Conservation (phyloP, 495 filamentous ascomycete species). For the Aspergillus biplanus region DNA sequence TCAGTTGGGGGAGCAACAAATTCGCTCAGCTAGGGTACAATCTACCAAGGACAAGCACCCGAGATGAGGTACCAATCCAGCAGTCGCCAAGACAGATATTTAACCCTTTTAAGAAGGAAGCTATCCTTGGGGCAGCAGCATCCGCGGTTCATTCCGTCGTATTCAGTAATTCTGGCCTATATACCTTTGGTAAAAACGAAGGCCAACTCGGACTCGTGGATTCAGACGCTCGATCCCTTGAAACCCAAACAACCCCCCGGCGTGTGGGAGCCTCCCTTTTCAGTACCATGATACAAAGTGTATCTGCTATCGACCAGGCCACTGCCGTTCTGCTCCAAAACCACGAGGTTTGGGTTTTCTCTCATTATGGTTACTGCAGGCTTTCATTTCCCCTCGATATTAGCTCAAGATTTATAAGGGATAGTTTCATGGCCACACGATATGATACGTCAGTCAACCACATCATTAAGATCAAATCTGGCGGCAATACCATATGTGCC, state of each 20-base stretch:
- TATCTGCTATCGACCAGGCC: conserved; percentile 88
- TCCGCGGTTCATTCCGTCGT: conserved; percentile 91
- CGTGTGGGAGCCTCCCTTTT: conserved; percentile 89
- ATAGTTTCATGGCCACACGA: conserved; percentile 66
- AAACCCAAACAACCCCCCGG: conserved; percentile 77
- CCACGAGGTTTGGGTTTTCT: conserved; percentile 89
- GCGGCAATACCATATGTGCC: conserved; percentile 88
- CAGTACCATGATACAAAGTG: conserved; percentile 71
- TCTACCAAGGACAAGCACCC: conserved; percentile 54
- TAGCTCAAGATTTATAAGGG: conserved; percentile 68
- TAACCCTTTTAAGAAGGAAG: conserved; percentile 85
- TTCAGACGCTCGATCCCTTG: conserved; percentile 88
- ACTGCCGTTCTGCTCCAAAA: conserved; percentile 85
- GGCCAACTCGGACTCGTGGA: conserved; percentile 94
- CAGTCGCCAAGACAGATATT: conserved; percentile 84
- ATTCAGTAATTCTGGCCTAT: conserved; percentile 78
- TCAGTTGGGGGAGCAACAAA: conserved; percentile 90
- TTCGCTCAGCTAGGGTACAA: conserved; percentile 86
- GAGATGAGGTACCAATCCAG: conserved; percentile 78
- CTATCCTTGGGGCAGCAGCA: conserved; percentile 81
- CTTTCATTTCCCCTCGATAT: conserved; percentile 77
- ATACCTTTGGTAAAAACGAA: conserved; percentile 94
- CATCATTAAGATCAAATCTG: conserved; percentile 75
- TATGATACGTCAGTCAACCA: conserved; percentile 66
- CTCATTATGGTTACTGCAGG: conserved; percentile 88